These are phyloP conservation scores for Diplodia intermedia DNA, from an alignment of 2,329 filamentous ascomycete species.

Conservation along the genomic window DNA sequence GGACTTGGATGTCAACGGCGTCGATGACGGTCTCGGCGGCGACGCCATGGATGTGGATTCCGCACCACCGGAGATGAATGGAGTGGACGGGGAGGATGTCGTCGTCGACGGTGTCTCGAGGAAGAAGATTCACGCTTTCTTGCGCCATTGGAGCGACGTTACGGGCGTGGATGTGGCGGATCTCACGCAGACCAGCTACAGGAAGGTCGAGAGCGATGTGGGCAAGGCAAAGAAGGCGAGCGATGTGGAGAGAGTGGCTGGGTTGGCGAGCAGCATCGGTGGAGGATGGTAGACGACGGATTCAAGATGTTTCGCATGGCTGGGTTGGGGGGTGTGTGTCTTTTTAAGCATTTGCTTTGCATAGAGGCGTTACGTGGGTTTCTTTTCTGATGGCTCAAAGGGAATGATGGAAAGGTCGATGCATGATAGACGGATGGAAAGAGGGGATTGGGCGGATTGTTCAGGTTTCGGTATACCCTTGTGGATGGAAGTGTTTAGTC, in stretches of 20 bases:
- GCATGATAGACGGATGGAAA: neutral
- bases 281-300: constrained; percentile 76
- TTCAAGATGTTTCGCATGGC: too few species aligned
- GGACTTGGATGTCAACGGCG: constrained; percentile 26
- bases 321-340: neutral
- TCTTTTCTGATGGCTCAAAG: neutral
- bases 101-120: constrained; percentile 72
- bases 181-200: constrained; percentile 84
- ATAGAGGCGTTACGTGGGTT: neutral
- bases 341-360: neutral
- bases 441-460: neutral
- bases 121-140: constrained; percentile 68
- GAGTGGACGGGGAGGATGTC: constrained; percentile 22
- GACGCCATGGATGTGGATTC: constrained; percentile 23
- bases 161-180: constrained; percentile 75
- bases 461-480: constrained; percentile 1
- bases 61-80: neutral
- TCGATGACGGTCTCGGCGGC: too few species aligned
- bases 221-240: constrained; percentile 71
- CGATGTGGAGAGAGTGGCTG: constrained; percentile 82
- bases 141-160: constrained; percentile 77
- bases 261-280: constrained; percentile 87
- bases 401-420: neutral
- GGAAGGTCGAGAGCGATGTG: constrained; percentile 93
- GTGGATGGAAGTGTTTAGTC: neutral